A percentile compares a stretch with the other conserved stretches of the same genome.
Evolutionary conservation across 495 filamentous ascomycete genomes (phyloP).

Genomic region (Viridothelium virens): DNA sequence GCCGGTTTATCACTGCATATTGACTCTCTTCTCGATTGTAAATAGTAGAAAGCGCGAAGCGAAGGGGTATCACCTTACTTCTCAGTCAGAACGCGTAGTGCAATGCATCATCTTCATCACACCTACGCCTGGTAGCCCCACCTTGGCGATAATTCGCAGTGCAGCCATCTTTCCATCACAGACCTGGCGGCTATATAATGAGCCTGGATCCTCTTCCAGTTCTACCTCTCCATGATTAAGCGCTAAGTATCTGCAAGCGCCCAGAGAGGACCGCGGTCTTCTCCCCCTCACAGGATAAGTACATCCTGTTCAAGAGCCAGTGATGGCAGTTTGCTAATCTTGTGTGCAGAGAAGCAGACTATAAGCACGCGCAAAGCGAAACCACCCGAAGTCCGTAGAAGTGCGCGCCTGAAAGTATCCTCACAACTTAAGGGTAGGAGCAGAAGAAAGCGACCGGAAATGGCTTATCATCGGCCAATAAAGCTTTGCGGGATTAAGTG

Average conservation of each 20-base stretch:
- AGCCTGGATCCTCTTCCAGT: neutral
- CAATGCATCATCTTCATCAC: no score
- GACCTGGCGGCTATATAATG: neutral
- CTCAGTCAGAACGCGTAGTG: no score
- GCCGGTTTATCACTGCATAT: no score
- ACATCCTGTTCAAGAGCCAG: neutral
- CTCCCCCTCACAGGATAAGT: neutral
- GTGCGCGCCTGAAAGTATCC: neutral
- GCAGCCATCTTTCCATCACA: neutral
- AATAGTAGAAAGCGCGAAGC: no score
- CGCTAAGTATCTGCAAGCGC: neutral
- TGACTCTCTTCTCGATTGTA: no score
- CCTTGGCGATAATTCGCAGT: neutral
- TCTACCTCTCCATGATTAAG: neutral
- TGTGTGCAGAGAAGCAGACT: conserved; percentile 1
- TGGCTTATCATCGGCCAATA: neutral
- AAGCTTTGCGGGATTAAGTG: neutral
- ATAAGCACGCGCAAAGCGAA: neutral
- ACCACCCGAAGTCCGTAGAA: neutral
- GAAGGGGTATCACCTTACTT: no score
- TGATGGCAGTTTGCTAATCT: neutral
- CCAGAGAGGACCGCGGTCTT: neutral
- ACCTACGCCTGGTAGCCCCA: no score
- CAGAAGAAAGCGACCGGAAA: neutral
- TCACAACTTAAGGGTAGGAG: neutral